These are phyloP conservation scores for Suillus subaureus DNA, from an alignment of 768 basidiomycete species.

Conservation along the genomic window DNA sequence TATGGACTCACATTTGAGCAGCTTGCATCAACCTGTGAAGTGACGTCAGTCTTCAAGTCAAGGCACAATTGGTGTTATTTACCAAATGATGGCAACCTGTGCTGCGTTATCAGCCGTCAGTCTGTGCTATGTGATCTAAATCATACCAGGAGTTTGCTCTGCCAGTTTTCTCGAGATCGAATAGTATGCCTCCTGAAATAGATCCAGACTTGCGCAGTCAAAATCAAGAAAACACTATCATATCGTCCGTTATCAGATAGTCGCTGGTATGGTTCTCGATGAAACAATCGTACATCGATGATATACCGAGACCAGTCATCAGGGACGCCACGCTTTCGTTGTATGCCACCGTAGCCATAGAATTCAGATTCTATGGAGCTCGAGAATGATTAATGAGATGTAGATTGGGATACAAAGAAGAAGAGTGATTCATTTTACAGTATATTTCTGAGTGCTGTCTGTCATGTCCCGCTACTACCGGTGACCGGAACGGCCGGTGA, in stretches of 20 bases:
- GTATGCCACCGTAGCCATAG: neutral
- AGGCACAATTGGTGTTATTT: neutral
- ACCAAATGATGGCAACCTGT: slow-evolving; percentile 6
- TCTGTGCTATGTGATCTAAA: neutral
- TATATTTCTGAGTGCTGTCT: neutral
- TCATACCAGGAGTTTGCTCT: neutral
- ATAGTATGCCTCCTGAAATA: neutral
- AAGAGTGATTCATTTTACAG: neutral
- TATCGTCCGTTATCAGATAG: neutral
- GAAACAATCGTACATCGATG: neutral
- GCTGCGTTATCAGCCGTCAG: neutral
- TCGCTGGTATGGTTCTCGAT: neutral
- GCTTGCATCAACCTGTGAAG: neutral
- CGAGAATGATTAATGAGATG: neutral
- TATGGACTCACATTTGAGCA: neutral
- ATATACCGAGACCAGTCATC: slow-evolving; percentile 3
- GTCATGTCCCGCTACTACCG: neutral
- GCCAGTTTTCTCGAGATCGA: neutral
- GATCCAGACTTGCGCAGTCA: slow-evolving; percentile 4
- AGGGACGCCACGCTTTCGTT: neutral
- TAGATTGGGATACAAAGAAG: neutral
- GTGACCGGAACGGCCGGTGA: neutral
- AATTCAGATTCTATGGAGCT: neutral
- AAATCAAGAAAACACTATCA: neutral
- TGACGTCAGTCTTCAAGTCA: neutral